Conservation (phyloP, 2,329 filamentous ascomycete genomes). For the Sporothrix sp. region DNA sequence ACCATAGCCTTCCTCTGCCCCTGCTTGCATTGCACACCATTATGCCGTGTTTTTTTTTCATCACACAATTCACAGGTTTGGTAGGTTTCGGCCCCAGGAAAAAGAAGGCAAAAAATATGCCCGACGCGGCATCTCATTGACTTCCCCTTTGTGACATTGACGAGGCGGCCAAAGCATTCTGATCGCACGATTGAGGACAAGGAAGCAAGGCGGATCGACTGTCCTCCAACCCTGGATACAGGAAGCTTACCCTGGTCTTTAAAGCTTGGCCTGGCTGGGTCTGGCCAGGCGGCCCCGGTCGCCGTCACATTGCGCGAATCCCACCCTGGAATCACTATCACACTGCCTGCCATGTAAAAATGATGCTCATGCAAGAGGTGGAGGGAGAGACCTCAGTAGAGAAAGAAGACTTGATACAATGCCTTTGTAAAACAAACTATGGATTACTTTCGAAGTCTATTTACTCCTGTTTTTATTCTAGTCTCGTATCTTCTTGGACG, state of each 20-base stretch:
- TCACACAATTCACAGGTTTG: too few relatives aligned
- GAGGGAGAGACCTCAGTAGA: background rate
- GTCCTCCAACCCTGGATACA: too few relatives aligned
- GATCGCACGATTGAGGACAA: background rate
- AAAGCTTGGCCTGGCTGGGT: background rate
- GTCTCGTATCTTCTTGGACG: too few relatives aligned
- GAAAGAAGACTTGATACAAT: background rate
- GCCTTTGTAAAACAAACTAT: too few relatives aligned
- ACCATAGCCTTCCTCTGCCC: too few relatives aligned
- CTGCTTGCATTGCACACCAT: too few relatives aligned
- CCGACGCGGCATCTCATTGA: too few relatives aligned
- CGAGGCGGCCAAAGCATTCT: background rate
- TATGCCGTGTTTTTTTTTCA: too few relatives aligned
- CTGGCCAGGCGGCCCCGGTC: background rate
- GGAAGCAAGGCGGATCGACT: background rate
- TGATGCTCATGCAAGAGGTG: background rate
- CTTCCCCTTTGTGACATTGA: too few relatives aligned
- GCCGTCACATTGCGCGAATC: slow-evolving; percentile 6
- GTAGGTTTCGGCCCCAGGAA: too few relatives aligned
- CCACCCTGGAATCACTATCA: slow-evolving; percentile 7
- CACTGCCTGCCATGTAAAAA: background rate
- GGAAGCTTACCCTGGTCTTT: background rate
- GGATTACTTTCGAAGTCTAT: too few relatives aligned
- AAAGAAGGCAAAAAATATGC: background rate
- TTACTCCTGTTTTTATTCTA: too few relatives aligned